These are phyloP conservation scores for Suillus subaureus DNA, from an alignment of 768 basidiomycete genomes.

Conservation along the genomic window DNA sequence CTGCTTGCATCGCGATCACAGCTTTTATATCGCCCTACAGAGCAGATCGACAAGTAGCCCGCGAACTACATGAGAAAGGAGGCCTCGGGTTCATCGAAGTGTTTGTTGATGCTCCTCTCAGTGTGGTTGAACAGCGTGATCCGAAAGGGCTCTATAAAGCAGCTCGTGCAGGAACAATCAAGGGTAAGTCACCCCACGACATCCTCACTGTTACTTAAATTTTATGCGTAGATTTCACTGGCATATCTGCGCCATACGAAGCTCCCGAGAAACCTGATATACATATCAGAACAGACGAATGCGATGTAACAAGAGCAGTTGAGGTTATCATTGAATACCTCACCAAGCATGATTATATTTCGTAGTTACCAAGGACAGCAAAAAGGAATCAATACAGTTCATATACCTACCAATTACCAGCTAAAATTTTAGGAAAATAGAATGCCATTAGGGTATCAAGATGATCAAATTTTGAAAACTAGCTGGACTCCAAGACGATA, in stretches of 20 bases:
- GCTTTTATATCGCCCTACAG: constrained; percentile 99
- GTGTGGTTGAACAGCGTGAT: constrained; percentile 87
- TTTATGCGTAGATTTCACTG: constrained; percentile 84
- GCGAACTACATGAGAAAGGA: constrained; percentile 75
- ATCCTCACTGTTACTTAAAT: constrained; percentile 11
- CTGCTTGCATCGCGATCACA: constrained; percentile 83
- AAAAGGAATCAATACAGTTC: constrained; percentile 14
- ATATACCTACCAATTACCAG: constrained; percentile 21
- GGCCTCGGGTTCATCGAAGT: constrained; percentile 90
- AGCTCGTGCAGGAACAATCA: constrained; percentile 93
- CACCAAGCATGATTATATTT: constrained; percentile 60
- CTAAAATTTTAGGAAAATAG: constrained; percentile 14
- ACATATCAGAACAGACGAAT: constrained; percentile 87
- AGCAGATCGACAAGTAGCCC: constrained; percentile 80
- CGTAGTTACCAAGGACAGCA: constrained; percentile 12
- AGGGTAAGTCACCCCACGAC: constrained; percentile 54
- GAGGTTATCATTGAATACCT: constrained; percentile 81
- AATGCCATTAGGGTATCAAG: not conserved
- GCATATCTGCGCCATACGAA: constrained; percentile 97
- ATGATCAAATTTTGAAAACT: not conserved
- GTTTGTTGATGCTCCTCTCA: constrained; percentile 89
- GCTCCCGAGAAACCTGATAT: constrained; percentile 84
- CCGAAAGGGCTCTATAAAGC: constrained; percentile 98
- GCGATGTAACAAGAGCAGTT: constrained; percentile 78
- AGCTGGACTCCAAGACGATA: constrained; percentile 12